phyloP scores from a whole-genome alignment of 257 asterid genomes.

The Verbena officinalis region DNA sequence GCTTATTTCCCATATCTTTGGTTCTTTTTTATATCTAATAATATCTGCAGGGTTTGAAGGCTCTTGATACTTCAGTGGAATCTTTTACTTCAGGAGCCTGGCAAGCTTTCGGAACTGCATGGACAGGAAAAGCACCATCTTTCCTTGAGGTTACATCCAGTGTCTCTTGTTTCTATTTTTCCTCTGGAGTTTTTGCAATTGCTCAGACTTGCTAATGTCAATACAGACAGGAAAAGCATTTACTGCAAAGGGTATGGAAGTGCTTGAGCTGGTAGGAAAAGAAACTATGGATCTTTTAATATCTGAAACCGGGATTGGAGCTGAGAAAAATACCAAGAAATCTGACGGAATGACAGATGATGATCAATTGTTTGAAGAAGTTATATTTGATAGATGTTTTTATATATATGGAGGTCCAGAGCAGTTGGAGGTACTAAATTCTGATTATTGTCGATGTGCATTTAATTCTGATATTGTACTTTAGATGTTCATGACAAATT shows the following conservation, averaged over 20 bases:
- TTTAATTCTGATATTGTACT: constrained; percentile 22
- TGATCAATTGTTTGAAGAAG: constrained; percentile 82
- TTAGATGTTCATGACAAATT: constrained; percentile 24
- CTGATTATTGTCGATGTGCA: constrained; percentile 7
- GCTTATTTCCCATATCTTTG: neutral
- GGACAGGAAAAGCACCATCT: constrained; percentile 91
- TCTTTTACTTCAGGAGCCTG: constrained; percentile 95
- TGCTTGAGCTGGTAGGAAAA: constrained; percentile 93
- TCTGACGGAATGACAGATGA: constrained; percentile 58
- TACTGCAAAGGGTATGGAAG: constrained; percentile 88
- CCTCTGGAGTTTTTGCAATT: constrained; percentile 16
- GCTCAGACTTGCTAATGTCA: constrained; percentile 22
- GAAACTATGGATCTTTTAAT: constrained; percentile 94
- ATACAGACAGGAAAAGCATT: constrained; percentile 86
- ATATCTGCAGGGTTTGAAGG: constrained; percentile 82
- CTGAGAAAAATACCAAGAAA: constrained; percentile 37
- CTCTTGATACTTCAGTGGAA: constrained; percentile 78
- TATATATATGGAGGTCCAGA: constrained; percentile 99
- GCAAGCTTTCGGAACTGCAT: constrained; percentile 95
- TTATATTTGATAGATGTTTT: constrained; percentile 91
- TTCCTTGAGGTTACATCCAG: constrained; percentile 66
- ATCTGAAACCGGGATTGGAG: constrained; percentile 81
- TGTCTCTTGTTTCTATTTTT: constrained; percentile 5
- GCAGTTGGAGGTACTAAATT: constrained; percentile 80
- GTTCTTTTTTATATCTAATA: neutral